Base-by-base conservation (phyloP, 345 rosid genomes). In the Pistacia vera region DNA sequence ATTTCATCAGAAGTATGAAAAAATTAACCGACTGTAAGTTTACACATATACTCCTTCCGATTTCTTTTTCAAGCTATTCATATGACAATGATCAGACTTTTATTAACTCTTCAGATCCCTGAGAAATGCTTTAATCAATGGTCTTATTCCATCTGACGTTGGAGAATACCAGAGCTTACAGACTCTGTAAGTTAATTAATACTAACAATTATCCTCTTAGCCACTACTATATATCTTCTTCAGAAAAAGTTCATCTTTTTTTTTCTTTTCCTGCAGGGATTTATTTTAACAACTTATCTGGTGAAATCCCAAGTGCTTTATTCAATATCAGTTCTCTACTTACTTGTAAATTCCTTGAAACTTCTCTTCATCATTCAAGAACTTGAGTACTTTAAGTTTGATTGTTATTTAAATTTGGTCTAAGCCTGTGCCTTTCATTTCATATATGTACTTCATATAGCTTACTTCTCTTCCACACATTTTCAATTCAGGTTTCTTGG, bases 211-310 rank as follows among this genome's bases (percentile, higher is more conserved):
- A 22, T 22, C 58, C 6, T 22, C 22, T 22, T 22, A 22, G 22
- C 22, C 22, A 22, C 22, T 22, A 22, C 22, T 22, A 22, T 22
- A 22, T 22, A 22, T 22, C 22, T 22, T 22, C 22, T 22, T 22
- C 22, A 22, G 22, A 22, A 22, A 25, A 13, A 2, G 12, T 52
- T 52, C 17, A 6, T 59, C 4, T 69, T 41, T 22, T 22, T 22
- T 22, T 22, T 22, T 22, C 22, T 22, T 22, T 22, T 22, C 22
- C 22, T 22, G 22, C 22, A 22, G 22, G 22, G 22, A 22, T 22
- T 22, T 22, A 22, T 77, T 85, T 80, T 79, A 85, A 85, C 84
- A 73, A 73, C 70, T 59, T 85, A 62, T 76, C 81, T 22, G 22
- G 22, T 0, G 0, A 22, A 22, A 22, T 22, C 22, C 22, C 22